Evolutionary conservation across 2,329 filamentous ascomycete genomes (phyloP).

Genomic region (Orbilia blumenaviensis): DNA sequence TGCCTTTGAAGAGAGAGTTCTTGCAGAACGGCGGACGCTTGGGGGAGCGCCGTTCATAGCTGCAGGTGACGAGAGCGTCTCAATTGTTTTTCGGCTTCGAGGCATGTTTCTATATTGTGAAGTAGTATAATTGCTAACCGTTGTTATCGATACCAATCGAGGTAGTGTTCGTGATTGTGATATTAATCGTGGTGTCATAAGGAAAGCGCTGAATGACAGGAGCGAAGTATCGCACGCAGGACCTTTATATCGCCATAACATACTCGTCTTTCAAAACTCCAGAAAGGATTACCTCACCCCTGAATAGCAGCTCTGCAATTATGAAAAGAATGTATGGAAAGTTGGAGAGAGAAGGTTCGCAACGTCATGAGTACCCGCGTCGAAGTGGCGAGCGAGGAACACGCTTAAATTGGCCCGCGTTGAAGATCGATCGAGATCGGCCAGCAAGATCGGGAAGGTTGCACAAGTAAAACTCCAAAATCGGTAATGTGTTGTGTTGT

Average conservation of each 20-base stretch:
- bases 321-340: background rate
- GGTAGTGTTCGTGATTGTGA: background rate
- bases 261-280: background rate
- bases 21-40: background rate
- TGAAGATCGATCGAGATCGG: constrained; percentile 36
- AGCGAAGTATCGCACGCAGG: background rate
- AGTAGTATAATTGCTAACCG: background rate
- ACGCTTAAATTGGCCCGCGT: constrained; percentile 3
- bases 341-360: background rate
- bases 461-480: constrained; percentile 23
- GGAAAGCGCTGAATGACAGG: background rate
- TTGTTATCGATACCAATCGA: background rate
- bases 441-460: constrained; percentile 26
- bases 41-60: background rate
- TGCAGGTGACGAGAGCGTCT: background rate
- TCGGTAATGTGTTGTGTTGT: constrained; percentile 3
- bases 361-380: background rate
- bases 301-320: no score
- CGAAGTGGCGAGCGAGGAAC: background rate
- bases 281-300: background rate
- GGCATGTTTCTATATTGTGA: constrained; percentile 1
- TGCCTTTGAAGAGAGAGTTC: constrained; percentile 10
- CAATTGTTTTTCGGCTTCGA: constrained; percentile 4
- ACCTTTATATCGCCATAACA: background rate
- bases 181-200: background rate